Conservation (phyloP, 192 early-diverging fungal species). For the Rhizophagus sp. region DNA sequence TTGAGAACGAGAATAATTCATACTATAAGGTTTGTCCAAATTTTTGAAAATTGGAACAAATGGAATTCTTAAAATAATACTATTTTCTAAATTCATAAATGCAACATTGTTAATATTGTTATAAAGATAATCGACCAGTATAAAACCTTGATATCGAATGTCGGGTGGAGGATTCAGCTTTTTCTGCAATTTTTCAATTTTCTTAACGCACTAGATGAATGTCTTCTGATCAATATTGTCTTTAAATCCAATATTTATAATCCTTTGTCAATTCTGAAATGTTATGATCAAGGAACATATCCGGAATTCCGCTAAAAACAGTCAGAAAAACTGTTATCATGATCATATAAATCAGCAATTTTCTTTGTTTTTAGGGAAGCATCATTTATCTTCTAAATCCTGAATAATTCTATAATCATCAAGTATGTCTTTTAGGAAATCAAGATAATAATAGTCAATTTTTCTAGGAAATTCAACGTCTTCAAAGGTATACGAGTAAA, state of each 20-base stretch:
- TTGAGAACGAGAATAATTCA: not conserved
- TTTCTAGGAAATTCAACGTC: constrained; percentile 3
- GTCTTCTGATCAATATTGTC: not conserved
- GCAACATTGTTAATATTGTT: not conserved
- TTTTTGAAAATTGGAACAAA: not conserved
- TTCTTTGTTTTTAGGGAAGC: not conserved
- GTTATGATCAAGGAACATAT: not conserved
- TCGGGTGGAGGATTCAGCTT: not conserved
- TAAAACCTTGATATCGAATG: constrained; percentile 7
- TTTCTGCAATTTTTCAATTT: not conserved
- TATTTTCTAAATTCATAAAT: too few relatives aligned
- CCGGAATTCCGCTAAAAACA: not conserved
- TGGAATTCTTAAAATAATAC: not conserved
- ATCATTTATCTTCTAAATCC: not conserved
- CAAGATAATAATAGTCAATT: not conserved
- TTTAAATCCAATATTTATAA: constrained; percentile 2
- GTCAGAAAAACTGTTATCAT: not conserved
- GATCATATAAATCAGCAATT: not conserved
- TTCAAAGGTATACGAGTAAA: not conserved
- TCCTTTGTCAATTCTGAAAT: not conserved
- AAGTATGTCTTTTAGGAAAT: not conserved
- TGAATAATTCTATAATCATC: not conserved
- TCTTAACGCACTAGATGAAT: not conserved
- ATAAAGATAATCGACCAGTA: constrained; percentile 8
- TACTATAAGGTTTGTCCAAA: not conserved